Conservation (phyloP, 2,329 filamentous ascomycete species). For the Pleomassaria siparia region DNA sequence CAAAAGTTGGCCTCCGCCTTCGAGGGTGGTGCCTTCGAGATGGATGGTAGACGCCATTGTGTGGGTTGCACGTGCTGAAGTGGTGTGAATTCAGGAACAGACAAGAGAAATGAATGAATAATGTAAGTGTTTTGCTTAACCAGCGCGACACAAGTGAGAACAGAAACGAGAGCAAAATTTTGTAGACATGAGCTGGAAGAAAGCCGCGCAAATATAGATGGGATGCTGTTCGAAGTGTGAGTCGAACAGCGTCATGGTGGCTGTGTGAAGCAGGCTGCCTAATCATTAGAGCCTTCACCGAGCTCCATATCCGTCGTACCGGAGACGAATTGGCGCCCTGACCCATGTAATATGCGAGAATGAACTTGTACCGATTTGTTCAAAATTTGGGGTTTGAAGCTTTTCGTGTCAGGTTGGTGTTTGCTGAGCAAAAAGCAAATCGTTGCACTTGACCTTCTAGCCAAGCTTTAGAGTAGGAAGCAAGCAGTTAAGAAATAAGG, state of each 20-base stretch:
- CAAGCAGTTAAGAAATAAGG: too few species aligned
- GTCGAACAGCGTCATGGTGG: constrained; percentile 1
- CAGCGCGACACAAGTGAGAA: neutral
- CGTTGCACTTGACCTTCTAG: neutral
- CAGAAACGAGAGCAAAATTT: neutral
- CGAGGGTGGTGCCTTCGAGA: constrained; percentile 59
- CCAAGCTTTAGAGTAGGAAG: neutral
- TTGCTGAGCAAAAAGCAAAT: neutral
- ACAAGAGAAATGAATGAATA: neutral
- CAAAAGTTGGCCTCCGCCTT: constrained; percentile 64
- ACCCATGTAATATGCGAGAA: neutral
- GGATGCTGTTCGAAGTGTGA: neutral
- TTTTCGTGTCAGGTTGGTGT: neutral
- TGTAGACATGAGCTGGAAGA: neutral
- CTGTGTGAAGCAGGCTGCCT: neutral
- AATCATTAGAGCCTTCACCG: constrained; percentile 2
- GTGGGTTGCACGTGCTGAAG: neutral
- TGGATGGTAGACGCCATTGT: constrained; percentile 17
- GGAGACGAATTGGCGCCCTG: neutral
- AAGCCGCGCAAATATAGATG: neutral
- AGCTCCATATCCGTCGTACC: neutral
- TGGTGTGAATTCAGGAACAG: neutral
- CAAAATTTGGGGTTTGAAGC: neutral
- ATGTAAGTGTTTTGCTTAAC: too few species aligned
- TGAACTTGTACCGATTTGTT: neutral